A percentile compares a stretch with the other conserved stretches of the same genome.
Conservation (phyloP, 768 basidiomycete genomes). For the Psilocybe cyanescens region DNA sequence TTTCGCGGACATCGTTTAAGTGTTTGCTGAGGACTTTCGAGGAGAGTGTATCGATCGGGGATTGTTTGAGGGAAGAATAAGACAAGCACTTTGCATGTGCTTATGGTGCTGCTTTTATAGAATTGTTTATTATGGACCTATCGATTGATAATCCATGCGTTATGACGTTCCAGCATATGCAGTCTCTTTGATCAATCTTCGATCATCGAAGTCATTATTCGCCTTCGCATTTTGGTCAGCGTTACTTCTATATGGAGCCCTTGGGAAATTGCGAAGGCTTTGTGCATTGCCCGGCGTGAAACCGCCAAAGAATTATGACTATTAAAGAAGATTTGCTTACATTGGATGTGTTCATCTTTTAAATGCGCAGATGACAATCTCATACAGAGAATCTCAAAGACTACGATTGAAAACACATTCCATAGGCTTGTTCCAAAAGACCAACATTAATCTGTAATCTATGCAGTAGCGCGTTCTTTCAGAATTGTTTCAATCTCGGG, state of each 20-base stretch:
- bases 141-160: not conserved
- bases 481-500: conserved; percentile 29
- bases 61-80: not conserved
- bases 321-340: too few species aligned
- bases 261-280: too few species aligned
- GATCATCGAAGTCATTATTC: not conserved
- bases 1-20: conserved; percentile 17
- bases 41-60: too few species aligned
- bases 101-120: not conserved
- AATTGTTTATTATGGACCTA: not conserved
- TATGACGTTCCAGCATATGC: not conserved
- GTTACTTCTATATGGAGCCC: too few species aligned
- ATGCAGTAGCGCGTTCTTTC: not conserved
- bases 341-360: too few species aligned
- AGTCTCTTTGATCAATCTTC: not conserved
- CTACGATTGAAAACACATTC: too few species aligned
- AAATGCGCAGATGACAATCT: too few species aligned
- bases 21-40: not conserved
- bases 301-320: too few species aligned
- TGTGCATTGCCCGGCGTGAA: too few species aligned
- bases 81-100: not conserved
- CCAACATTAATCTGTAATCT: too few species aligned
- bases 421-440: too few species aligned
- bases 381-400: too few species aligned
- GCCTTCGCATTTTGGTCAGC: not conserved